phyloP scores from a whole-genome alignment of 2,329 filamentous ascomycete species.

The Aspergillus candidus region DNA sequence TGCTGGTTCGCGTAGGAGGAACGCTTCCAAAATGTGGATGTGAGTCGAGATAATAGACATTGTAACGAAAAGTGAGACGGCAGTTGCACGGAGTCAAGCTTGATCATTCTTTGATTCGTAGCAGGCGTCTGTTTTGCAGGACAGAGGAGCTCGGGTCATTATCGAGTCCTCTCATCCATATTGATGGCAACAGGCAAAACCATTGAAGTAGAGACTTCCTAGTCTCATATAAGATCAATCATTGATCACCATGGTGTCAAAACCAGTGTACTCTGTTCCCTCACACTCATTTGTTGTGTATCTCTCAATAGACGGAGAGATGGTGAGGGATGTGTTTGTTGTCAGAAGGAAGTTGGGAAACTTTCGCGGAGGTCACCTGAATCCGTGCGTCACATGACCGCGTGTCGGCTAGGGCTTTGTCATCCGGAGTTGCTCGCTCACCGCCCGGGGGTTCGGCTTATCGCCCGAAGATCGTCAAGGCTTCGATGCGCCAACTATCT shows the following conservation, averaged over 20 bases:
- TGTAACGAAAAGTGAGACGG: too few relatives aligned
- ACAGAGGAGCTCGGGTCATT: conserved; percentile 11
- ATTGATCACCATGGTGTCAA: not conserved
- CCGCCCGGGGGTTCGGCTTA: not conserved
- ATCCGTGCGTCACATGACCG: too few relatives aligned
- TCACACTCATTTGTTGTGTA: not conserved
- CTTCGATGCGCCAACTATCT: too few relatives aligned
- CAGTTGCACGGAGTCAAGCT: not conserved
- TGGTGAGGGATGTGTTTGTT: too few relatives aligned
- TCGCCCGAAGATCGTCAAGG: not conserved
- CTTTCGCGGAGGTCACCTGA: too few relatives aligned
- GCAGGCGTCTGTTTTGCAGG: conserved; percentile 13
- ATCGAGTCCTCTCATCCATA: conserved; percentile 12
- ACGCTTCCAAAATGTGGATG: too few relatives aligned
- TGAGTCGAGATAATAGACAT: too few relatives aligned
- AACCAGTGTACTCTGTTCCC: not conserved
- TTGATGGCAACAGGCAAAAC: conserved; percentile 11
- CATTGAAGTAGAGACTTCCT: conserved; percentile 4
- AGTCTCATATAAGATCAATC: not conserved
- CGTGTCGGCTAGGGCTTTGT: too few relatives aligned
- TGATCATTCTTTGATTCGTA: conserved; percentile 13
- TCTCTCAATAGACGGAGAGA: too few relatives aligned
- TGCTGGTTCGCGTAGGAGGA: not conserved
- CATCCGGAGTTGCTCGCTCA: too few relatives aligned
- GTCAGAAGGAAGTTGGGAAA: too few relatives aligned